These are phyloP conservation scores for Nakaseomyces delphensis DNA, from an alignment of 1,139 yeast genomes.

Conservation along the genomic window DNA sequence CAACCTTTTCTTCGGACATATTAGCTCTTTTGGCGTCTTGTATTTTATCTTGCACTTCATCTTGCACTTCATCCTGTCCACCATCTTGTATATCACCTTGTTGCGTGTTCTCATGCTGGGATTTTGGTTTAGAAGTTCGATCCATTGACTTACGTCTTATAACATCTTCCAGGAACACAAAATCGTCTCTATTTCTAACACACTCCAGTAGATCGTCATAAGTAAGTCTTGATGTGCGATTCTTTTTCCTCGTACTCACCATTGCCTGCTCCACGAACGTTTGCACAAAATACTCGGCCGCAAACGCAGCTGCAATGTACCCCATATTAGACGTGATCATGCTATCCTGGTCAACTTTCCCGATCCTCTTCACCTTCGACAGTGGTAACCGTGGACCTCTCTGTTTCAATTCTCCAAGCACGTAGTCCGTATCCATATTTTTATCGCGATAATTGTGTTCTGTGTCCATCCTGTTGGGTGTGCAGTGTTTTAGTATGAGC, in stretches of 20 bases:
- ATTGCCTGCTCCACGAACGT: slow-evolving; percentile 75
- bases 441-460: background rate
- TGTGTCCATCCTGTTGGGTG: no score
- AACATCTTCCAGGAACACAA: slow-evolving; percentile 57
- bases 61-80: background rate
- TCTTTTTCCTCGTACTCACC: slow-evolving; percentile 26
- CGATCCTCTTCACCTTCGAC: slow-evolving; percentile 71
- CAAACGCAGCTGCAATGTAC: slow-evolving; percentile 74
- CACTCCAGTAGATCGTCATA: slow-evolving; percentile 73
- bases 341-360: slow-evolving; percentile 81
- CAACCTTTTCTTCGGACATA: background rate
- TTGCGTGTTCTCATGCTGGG: background rate
- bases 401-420: background rate
- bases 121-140: background rate
- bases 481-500: no score
- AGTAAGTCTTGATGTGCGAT: slow-evolving; percentile 18
- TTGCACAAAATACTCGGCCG: slow-evolving; percentile 78
- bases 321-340: slow-evolving; percentile 69
- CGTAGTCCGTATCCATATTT: slow-evolving; percentile 1
- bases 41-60: slow-evolving; percentile 5
- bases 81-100: background rate
- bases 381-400: slow-evolving; percentile 45
- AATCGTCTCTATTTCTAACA: slow-evolving; percentile 56
- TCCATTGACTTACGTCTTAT: slow-evolving; percentile 40
- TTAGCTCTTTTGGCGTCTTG: slow-evolving; percentile 3